These are phyloP conservation scores for Ogataea thermomethanolica DNA, from an alignment of 805 yeast genomes.

Conservation along the genomic window DNA sequence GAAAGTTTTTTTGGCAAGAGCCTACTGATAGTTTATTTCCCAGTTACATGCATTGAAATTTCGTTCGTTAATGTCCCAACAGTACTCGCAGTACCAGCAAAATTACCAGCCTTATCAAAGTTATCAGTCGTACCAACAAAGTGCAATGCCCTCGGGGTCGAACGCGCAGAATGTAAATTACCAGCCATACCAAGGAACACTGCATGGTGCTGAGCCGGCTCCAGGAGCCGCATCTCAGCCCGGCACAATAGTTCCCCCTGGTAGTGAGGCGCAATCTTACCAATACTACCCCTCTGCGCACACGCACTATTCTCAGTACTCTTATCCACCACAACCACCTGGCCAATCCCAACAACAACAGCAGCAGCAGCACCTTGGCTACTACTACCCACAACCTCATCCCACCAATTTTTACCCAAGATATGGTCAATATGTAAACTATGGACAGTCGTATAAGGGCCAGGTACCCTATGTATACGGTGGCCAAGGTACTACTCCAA, in stretches of 20 bases:
- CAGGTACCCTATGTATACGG: slow-evolving; percentile 15
- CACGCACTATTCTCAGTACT: slow-evolving; percentile 19
- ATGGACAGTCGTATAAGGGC: slow-evolving; percentile 15
- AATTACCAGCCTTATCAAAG: slow-evolving; percentile 11
- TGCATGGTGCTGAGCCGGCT: slow-evolving; percentile 2
- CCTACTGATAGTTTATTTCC: background rate
- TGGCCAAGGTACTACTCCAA: slow-evolving; percentile 6
- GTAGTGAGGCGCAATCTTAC: slow-evolving; percentile 9
- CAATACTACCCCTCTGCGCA: slow-evolving; percentile 16
- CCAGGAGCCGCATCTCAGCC: slow-evolving; percentile 6
- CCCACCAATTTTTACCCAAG: slow-evolving; percentile 16
- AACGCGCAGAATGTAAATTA: slow-evolving; percentile 4
- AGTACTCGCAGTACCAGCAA: slow-evolving; percentile 15
- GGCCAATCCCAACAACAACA: slow-evolving; percentile 9
- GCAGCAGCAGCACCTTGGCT: slow-evolving; percentile 16
- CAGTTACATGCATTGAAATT: slow-evolving; percentile 6
- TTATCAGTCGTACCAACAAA: slow-evolving; percentile 11
- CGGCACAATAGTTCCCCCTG: slow-evolving; percentile 11
- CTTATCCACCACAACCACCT: slow-evolving; percentile 14
- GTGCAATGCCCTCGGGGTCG: slow-evolving; percentile 8
- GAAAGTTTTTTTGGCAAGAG: slow-evolving; percentile 9
- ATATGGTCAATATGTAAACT: slow-evolving; percentile 17
- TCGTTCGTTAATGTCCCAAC: slow-evolving; percentile 12
- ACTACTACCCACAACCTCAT: slow-evolving; percentile 15
- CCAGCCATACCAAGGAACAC: slow-evolving; percentile 11